phyloP scores from a whole-genome alignment of 2,329 filamentous ascomycete species.

The Talaromyces islandicus region DNA sequence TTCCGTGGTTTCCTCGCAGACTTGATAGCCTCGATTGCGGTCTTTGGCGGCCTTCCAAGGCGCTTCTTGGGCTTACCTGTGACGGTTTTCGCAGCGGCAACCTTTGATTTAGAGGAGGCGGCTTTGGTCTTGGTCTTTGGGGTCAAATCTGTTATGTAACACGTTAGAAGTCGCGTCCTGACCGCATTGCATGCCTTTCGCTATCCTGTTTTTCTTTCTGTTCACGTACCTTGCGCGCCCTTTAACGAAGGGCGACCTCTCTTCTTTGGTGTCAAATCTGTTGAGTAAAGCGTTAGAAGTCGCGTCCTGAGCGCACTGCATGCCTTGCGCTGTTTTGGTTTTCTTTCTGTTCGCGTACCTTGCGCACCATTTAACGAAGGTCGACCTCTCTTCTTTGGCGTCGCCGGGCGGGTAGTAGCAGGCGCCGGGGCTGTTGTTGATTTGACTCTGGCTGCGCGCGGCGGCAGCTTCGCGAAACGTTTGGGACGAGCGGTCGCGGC shows the following conservation, averaged over 20 bases:
- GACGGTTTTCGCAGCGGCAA: not conserved
- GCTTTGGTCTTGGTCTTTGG: not conserved
- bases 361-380: slow-evolving; percentile 3
- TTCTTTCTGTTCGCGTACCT: slow-evolving; percentile 1
- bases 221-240: slow-evolving; percentile 5
- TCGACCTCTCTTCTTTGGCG: slow-evolving; percentile 10
- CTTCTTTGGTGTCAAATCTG: slow-evolving; percentile 10
- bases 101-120: not conserved
- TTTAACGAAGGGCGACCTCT: slow-evolving; percentile 9
- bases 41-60: slow-evolving; percentile 8
- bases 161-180: not conserved
- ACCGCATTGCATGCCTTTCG: not conserved
- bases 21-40: slow-evolving; percentile 12
- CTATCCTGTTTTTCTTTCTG: not conserved
- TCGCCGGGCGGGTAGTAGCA: not conserved
- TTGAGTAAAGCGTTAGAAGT: not conserved
- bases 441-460: slow-evolving; percentile 8
- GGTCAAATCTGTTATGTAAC: not conserved
- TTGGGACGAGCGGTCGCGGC: slow-evolving; percentile 8
- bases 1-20: slow-evolving; percentile 15
- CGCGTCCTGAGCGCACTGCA: too few relatives aligned
- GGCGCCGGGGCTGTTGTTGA: slow-evolving; percentile 1
- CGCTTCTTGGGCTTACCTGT: slow-evolving; percentile 11
- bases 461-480: not conserved
- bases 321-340: not conserved